phyloP scores from a whole-genome alignment of 2,329 filamentous ascomycete genomes.

The Ceratocystis lukuohia region DNA sequence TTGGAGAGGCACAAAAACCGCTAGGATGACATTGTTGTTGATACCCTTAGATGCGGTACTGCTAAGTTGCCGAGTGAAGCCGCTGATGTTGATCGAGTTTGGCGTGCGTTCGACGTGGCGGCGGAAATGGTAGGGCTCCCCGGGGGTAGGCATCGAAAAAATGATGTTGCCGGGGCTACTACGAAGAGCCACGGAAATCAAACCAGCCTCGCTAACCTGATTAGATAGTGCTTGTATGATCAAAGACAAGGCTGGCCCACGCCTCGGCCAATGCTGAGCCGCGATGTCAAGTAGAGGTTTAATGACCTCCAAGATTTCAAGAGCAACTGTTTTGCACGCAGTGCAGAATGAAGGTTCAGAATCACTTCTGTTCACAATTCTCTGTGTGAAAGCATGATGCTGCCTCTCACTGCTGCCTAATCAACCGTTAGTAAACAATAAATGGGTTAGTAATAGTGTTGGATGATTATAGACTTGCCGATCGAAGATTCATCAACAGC shows the following conservation, averaged over 20 bases:
- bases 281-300: constrained; percentile 14
- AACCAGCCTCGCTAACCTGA: constrained; percentile 8
- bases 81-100: neutral
- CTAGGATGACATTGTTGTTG: neutral
- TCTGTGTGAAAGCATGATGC: neutral
- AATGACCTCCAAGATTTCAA: constrained; percentile 10
- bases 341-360: neutral
- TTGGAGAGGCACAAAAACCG: constrained; percentile 10
- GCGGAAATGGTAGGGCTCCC: constrained; percentile 13
- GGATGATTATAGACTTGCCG: constrained; percentile 3
- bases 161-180: neutral
- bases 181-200: constrained; percentile 15
- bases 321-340: neutral
- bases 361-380: neutral
- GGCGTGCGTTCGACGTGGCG: neutral
- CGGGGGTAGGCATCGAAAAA: constrained; percentile 14
- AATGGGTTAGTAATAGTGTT: neutral
- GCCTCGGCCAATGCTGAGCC: constrained; percentile 10
- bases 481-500: neutral
- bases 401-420: neutral
- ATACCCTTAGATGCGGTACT: neutral
- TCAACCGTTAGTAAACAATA: neutral
- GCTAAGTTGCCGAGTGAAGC: neutral
- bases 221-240: constrained; percentile 11
- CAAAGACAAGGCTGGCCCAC: neutral